phyloP scores from a whole-genome alignment of 352 stramenopile genomes.

The Globisporangium mamillatum region DNA sequence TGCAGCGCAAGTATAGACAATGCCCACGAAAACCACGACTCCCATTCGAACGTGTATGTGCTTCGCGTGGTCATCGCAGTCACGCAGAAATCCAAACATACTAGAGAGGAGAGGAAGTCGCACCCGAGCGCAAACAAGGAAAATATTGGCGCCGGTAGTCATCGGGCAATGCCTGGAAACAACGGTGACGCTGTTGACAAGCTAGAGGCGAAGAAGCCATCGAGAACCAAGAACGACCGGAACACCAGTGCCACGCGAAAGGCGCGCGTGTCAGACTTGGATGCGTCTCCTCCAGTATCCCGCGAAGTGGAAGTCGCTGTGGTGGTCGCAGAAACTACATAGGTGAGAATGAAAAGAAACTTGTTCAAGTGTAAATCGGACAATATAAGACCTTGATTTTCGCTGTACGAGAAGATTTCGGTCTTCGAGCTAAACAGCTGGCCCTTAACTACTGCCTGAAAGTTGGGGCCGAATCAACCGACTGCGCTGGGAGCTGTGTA shows the following conservation, averaged over 20 bases:
- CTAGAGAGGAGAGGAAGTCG: background rate
- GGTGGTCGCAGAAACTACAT: background rate
- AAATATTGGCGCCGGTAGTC: background rate
- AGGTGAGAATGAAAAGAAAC: background rate
- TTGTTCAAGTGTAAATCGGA: background rate
- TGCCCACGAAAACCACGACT: background rate
- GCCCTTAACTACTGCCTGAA: background rate
- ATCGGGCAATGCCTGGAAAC: background rate
- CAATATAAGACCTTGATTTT: background rate
- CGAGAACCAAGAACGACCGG: background rate
- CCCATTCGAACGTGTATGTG: background rate
- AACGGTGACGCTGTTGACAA: background rate
- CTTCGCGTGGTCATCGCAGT: background rate
- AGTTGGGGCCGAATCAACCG: background rate
- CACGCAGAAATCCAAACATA: background rate
- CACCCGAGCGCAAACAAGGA: conserved; percentile 5
- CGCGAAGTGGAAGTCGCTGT: background rate
- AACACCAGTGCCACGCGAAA: background rate
- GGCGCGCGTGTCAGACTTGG: background rate
- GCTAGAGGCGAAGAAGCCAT: background rate
- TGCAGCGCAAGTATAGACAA: background rate
- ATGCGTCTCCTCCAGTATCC: background rate
- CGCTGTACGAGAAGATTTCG: background rate
- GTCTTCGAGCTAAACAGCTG: background rate
- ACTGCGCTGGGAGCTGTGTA: conserved; percentile 5